phyloP scores from a whole-genome alignment of 1,284 basidiomycete species.

The Ganoderma boninense region DNA sequence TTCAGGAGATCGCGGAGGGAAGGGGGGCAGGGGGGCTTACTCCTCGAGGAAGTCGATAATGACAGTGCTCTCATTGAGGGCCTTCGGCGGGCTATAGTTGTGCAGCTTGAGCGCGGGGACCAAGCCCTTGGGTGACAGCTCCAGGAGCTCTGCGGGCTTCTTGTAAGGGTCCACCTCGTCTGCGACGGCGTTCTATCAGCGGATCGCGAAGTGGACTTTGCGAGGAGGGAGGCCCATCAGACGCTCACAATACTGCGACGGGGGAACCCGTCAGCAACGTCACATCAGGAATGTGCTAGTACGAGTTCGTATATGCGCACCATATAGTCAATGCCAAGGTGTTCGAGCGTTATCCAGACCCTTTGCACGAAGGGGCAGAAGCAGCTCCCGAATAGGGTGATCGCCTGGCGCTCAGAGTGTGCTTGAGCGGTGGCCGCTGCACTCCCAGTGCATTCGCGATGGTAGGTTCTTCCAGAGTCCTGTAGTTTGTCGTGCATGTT shows the following conservation, averaged over 20 bases:
- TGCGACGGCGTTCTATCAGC: constrained; percentile 36
- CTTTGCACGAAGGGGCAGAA: constrained; percentile 83
- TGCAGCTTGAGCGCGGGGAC: constrained; percentile 76
- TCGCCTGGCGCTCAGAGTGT: constrained; percentile 54
- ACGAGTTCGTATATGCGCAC: constrained; percentile 40
- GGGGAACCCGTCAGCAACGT: constrained; percentile 1
- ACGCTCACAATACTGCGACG: constrained; percentile 47
- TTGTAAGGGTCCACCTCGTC: constrained; percentile 86
- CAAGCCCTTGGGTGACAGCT: constrained; percentile 81
- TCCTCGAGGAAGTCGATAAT: constrained; percentile 82
- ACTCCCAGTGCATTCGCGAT: constrained; percentile 63
- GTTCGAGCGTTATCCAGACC: constrained; percentile 74
- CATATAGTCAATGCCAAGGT: constrained; percentile 67
- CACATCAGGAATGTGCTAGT: background rate
- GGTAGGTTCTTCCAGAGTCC: constrained; percentile 60
- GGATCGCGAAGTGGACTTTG: background rate
- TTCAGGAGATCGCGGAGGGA: background rate
- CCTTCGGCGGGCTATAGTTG: constrained; percentile 52
- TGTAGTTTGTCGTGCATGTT: constrained; percentile 39
- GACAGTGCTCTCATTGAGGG: constrained; percentile 74
- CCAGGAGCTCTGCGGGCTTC: constrained; percentile 80
- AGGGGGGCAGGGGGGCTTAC: constrained; percentile 48
- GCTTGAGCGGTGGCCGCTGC: constrained; percentile 63
- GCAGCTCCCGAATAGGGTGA: constrained; percentile 74
- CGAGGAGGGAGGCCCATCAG: background rate